Evolutionary conservation across 495 filamentous ascomycete species (phyloP).

Genomic region (Daldinia vernicosa): DNA sequence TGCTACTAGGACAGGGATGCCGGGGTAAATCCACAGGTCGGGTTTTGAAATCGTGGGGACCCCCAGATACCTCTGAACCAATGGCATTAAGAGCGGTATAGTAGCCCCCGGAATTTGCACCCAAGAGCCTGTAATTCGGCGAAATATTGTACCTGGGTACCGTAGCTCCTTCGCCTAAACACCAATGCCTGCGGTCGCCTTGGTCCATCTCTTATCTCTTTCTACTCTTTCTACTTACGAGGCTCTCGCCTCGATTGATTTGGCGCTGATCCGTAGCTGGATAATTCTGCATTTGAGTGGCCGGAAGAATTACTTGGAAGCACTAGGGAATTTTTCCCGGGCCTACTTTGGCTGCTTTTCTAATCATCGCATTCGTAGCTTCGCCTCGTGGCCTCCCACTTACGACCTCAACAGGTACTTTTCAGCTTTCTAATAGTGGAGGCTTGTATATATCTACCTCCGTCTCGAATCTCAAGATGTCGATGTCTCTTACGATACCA

Average conservation of each 20-base stretch:
- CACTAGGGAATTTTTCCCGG: conserved; percentile 37
- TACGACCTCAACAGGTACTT: conserved; percentile 9
- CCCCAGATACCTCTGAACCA: conserved; percentile 21
- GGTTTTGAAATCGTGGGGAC: conserved; percentile 23
- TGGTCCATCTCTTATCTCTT: conserved; percentile 31
- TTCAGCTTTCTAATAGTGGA: conserved; percentile 10
- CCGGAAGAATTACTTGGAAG: conserved; percentile 45
- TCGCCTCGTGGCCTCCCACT: conserved; percentile 11
- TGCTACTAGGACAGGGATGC: conserved; percentile 21
- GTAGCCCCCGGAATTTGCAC: conserved; percentile 22
- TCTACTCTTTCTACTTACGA: conserved; percentile 18
- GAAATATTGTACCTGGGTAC: conserved; percentile 37
- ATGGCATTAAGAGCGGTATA: conserved; percentile 19
- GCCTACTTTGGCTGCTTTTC: conserved; percentile 8
- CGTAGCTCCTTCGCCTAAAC: conserved; percentile 11
- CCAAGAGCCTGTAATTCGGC: conserved; percentile 31
- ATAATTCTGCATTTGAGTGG: conserved; percentile 33
- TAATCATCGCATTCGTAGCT: conserved; percentile 15
- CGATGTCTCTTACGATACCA: conserved; percentile 24
- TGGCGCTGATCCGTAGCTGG: conserved; percentile 25
- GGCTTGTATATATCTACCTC: conserved; percentile 28
- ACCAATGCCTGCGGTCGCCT: conserved; percentile 21
- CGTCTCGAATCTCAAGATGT: conserved; percentile 22
- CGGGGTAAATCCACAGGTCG: conserved; percentile 28
- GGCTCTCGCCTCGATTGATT: conserved; percentile 32